A percentile compares a stretch with the other conserved stretches of the same genome.
Conservation (phyloP, 495 filamentous ascomycete species). For the Astrothelium macrocarpum region DNA sequence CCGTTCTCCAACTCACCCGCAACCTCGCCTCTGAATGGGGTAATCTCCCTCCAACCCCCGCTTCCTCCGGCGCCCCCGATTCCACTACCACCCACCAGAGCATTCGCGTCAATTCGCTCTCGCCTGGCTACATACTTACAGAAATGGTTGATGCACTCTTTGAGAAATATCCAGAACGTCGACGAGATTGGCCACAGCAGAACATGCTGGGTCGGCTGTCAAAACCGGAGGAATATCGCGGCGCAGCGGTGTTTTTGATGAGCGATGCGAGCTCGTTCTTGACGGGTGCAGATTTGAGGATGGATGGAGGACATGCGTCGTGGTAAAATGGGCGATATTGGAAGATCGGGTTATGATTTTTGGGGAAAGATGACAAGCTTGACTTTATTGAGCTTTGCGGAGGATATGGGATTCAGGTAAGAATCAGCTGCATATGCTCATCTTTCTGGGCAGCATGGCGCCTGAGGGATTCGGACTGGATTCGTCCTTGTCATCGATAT, state of each 20-base stretch:
- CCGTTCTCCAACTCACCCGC: constrained; percentile 70
- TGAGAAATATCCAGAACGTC: constrained; percentile 61
- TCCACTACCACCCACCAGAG: constrained; percentile 40
- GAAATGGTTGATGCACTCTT: constrained; percentile 79
- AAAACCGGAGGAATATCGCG: constrained; percentile 68
- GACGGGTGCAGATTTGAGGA: constrained; percentile 34
- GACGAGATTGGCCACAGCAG: constrained; percentile 68
- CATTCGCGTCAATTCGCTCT: constrained; percentile 92
- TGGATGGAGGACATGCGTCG: constrained; percentile 31
- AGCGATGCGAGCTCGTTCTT: constrained; percentile 83
- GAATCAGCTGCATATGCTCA: too few species aligned
- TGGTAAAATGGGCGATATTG: constrained; percentile 31
- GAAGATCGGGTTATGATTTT: too few species aligned
- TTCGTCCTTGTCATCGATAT: too few species aligned
- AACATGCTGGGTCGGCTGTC: constrained; percentile 84
- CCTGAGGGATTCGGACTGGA: too few species aligned
- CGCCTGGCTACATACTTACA: constrained; percentile 92
- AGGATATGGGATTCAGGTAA: too few species aligned
- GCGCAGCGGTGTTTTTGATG: constrained; percentile 52
- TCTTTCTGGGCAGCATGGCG: too few species aligned
- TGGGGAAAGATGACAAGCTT: too few species aligned
- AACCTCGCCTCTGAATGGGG: constrained; percentile 91
- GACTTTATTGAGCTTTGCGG: too few species aligned
- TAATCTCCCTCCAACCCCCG: constrained; percentile 13
- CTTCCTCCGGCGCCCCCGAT: not conserved